Base-by-base conservation (phyloP, 1,284 basidiomycete genomes). In the Rhodotorula sp. region DNA sequence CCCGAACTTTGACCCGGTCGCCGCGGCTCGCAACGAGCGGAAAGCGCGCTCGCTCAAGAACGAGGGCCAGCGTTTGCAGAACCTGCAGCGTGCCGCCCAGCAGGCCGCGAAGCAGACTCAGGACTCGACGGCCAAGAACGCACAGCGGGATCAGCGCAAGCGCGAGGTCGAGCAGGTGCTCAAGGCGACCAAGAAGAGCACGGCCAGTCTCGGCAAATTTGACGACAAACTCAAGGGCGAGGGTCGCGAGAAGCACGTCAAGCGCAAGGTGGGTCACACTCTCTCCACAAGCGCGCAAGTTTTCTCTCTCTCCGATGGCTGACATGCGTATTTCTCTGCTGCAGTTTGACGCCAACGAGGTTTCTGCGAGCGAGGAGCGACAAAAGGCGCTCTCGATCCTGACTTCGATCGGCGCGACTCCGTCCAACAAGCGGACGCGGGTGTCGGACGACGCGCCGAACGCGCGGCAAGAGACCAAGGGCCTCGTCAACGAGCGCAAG, bases 201-300 rank as follows among this genome's bases (percentile, higher is more conserved):
- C 95, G 0, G 95, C 93, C 0, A 93, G 90, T 76, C 88, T 98
- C 88, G 95, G 95, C 76, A 82, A 83, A 69, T 83, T 96, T 78
- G 95, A 98, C 81, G 89, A 87, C 76, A 88, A 85, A 78, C 86
- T 98, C 37, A 89, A 94, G 62, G 94, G 94, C 29, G 95, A 99
- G 81, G 90, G 91, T 79, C 93, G 92, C 80, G 80, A 88, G 69
- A 88, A 88, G 69, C 93, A 95, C 10, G 81, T 95, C 68, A 98
- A 98, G 83, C 87, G 95, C 77, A 96, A 97, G 87, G 93, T 93
- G 77, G 66, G 84, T 77, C 22, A 44, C 12, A 12, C 46, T 24
- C 24, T 44, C 59, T 44, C 15, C 53, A 22, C 59, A 33, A 64
- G n/a, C 45, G n/a, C 45, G 29, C 62, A 42, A 66, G 22, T 42